phyloP scores from a whole-genome alignment of 345 rosid genomes.

The Hibiscus trionum region DNA sequence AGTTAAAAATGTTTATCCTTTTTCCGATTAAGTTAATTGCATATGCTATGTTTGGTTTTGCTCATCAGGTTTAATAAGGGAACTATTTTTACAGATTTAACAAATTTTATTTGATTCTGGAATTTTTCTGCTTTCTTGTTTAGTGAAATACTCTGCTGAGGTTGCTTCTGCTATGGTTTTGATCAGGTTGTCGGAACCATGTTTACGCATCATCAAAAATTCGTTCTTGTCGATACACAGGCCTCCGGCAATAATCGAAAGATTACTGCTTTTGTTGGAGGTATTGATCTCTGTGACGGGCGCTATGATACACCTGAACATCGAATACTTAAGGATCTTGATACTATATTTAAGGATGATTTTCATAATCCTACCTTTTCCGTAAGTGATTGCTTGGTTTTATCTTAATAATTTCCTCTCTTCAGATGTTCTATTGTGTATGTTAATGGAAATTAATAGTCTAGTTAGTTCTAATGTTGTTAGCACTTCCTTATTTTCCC shows the following conservation, averaged over 20 bases:
- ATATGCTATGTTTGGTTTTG: too few species aligned
- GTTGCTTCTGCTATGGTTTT: conserved; percentile 12
- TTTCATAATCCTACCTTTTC: conserved; percentile 81
- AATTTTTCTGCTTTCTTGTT: too few species aligned
- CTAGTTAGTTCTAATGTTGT: not conserved
- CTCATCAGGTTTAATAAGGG: too few species aligned
- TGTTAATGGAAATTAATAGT: not conserved
- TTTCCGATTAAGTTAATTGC: not conserved
- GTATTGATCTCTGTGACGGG: conserved; percentile 91
- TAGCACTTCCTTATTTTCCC: conserved; percentile 4
- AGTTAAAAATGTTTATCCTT: not conserved
- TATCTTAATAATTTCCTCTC: not conserved
- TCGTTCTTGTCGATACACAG: conserved; percentile 83
- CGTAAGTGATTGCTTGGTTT: conserved; percentile 39
- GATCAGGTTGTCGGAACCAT: conserved; percentile 74
- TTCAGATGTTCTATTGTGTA: not conserved
- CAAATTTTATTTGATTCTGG: too few species aligned
- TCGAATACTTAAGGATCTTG: conserved; percentile 56
- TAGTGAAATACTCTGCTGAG: not conserved
- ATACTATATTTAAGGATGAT: conserved; percentile 67
- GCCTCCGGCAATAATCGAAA: conserved; percentile 62
- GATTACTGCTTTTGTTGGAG: conserved; percentile 85
- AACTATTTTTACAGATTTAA: too few species aligned
- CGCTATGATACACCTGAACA: conserved; percentile 95
- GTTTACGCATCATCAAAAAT: conserved; percentile 94